Conservation (phyloP, 306 rosid species). For the Parietaria judaica region DNA sequence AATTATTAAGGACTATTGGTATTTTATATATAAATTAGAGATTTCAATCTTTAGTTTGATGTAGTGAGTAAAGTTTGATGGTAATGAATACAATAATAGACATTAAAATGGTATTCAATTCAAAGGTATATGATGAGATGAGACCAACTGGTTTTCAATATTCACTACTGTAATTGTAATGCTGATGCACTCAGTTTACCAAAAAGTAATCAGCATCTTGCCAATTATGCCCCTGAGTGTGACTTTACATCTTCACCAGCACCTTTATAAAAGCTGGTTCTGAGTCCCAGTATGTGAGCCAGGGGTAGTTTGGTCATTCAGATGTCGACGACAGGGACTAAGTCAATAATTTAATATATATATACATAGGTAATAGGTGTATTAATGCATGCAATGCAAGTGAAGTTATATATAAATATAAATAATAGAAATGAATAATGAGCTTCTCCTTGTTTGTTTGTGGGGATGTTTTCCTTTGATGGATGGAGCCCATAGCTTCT, state of each 20-base stretch:
- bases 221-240: constrained; percentile 73
- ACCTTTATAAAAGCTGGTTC: constrained; percentile 88
- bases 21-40: too few relatives aligned
- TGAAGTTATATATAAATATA: constrained; percentile 10
- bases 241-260: constrained; percentile 75
- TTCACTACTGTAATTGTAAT: constrained; percentile 35
- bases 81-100: too few relatives aligned
- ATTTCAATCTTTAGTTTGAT: too few relatives aligned
- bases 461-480: constrained; percentile 54
- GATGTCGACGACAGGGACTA: background rate
- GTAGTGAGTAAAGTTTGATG: too few relatives aligned
- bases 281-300: constrained; percentile 24
- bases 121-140: too few relatives aligned
- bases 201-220: constrained; percentile 62
- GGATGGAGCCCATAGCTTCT: constrained; percentile 77
- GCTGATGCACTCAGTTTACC: constrained; percentile 63
- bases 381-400: constrained; percentile 66
- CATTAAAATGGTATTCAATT: too few relatives aligned
- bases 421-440: constrained; percentile 29
- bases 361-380: constrained; percentile 29
- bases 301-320: constrained; percentile 42
- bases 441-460: constrained; percentile 66
- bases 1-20: too few relatives aligned
- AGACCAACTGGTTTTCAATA: constrained; percentile 39
- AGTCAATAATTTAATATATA: constrained; percentile 4